A percentile compares a stretch with the other conserved stretches of the same genome.
Evolutionary conservation across 352 stramenopile genomes (phyloP).

Genomic region (Thalassiosira hispida): DNA sequence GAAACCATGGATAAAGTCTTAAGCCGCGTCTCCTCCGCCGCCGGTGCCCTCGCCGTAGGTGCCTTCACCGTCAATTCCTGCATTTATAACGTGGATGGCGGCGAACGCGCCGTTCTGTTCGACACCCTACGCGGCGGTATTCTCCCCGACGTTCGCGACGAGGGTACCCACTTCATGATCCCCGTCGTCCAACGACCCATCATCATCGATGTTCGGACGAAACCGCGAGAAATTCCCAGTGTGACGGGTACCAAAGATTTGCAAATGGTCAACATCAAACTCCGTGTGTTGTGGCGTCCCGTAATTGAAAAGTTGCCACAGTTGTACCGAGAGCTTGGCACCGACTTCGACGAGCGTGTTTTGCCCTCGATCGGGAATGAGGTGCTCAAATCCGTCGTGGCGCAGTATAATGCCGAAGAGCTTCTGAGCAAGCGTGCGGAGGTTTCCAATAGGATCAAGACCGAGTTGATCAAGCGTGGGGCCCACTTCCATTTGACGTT

Average conservation of each 20-base stretch:
- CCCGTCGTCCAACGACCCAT: slow-evolving; percentile 95
- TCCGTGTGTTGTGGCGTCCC: slow-evolving; percentile 95
- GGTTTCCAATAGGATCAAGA: slow-evolving; percentile 95
- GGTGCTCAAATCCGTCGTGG: slow-evolving; percentile 90
- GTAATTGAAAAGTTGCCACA: slow-evolving; percentile 93
- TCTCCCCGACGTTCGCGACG: slow-evolving; percentile 91
- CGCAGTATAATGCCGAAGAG: slow-evolving; percentile 99
- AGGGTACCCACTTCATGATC: slow-evolving; percentile 99
- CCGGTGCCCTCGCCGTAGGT: slow-evolving; percentile 70
- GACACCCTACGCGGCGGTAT: slow-evolving; percentile 97
- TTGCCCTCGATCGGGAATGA: slow-evolving; percentile 97
- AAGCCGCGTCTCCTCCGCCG: slow-evolving; percentile 57
- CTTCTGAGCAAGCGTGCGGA: slow-evolving; percentile 98
- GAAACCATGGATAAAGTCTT: slow-evolving; percentile 75
- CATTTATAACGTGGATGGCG: slow-evolving; percentile 94
- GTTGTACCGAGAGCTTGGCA: slow-evolving; percentile 97
- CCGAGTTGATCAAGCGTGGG: slow-evolving; percentile 95
- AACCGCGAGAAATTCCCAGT: slow-evolving; percentile 96
- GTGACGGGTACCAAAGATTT: slow-evolving; percentile 97
- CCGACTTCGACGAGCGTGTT: slow-evolving; percentile 98
- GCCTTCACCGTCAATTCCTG: slow-evolving; percentile 81
- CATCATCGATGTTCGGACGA: slow-evolving; percentile 98
- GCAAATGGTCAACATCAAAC: slow-evolving; percentile 99
- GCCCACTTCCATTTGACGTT: slow-evolving; percentile 97
- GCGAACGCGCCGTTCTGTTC: slow-evolving; percentile 99